These are phyloP conservation scores for Venturia carpophila DNA, from an alignment of 2,329 filamentous ascomycete species.

Conservation along the genomic window DNA sequence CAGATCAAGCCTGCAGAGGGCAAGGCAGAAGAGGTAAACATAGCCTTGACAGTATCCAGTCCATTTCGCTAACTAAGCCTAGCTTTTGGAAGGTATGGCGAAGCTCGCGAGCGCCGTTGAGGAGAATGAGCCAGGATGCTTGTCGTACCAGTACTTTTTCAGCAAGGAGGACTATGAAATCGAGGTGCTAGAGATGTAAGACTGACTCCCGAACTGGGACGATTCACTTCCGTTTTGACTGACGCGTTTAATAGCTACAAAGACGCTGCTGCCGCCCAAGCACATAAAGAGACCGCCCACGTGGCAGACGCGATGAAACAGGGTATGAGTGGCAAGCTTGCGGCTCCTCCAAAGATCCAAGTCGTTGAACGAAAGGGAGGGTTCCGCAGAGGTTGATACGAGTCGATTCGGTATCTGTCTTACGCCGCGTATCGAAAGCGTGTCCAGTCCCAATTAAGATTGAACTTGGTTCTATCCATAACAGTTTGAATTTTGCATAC, in stretches of 20 bases:
- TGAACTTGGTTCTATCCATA: too few relatives aligned
- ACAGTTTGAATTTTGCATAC: too few relatives aligned
- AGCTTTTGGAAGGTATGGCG: conserved; percentile 5
- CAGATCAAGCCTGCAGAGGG: conserved; percentile 11
- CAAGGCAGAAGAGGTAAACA: conserved; percentile 9
- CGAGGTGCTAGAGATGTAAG: conserved; percentile 16
- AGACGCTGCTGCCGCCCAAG: conserved; percentile 16
- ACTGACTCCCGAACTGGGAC: not conserved
- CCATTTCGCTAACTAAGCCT: not conserved
- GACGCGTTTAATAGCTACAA: conserved; percentile 15
- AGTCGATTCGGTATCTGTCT: not conserved
- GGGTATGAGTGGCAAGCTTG: conserved; percentile 2
- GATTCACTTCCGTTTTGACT: not conserved
- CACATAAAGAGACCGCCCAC: conserved; percentile 11
- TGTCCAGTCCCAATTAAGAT: too few relatives aligned
- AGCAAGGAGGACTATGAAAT: conserved; percentile 13
- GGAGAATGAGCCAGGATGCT: conserved; percentile 18
- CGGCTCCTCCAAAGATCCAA: conserved; percentile 11
- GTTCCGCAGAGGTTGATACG: conserved; percentile 7
- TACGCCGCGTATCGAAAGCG: not conserved
- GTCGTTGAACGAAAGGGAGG: conserved; percentile 12
- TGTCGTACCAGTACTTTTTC: conserved; percentile 16
- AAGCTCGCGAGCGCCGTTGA: conserved; percentile 1
- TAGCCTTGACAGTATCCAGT: not conserved
- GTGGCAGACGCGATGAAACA: not conserved